Base-by-base conservation (phyloP, 352 stramenopile species). In the Pythium phragmitis region DNA sequence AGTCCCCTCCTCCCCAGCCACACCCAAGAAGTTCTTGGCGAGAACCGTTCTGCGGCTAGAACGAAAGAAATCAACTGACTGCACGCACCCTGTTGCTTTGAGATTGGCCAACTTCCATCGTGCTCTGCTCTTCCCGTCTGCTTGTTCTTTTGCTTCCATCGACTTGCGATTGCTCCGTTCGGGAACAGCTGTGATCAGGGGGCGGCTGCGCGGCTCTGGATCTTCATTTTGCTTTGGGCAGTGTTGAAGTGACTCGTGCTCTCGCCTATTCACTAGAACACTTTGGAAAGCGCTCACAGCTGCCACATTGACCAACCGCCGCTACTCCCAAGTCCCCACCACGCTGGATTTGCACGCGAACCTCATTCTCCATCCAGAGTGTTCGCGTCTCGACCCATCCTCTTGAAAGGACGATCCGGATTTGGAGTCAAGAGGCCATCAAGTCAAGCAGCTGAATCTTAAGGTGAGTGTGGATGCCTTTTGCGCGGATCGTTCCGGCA, bases 241-340 rank as follows among this genome's bases (percentile, higher is more conserved):
- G 43, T 53, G 62, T 68, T 68, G 62, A 68, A 68, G 62, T 68
- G 60, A 46, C 52, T 14, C 0, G 7, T 5, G 41, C 9, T 13
- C 46, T 23, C 37, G 43, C 23, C 52, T 30, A 36, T 47, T 43
- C 54, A 30, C 4, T 8, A 54, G 46, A 63, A 57, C 62, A 68
- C 46, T 68, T 58, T 19, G 28, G 62, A 63, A 68, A 63, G 37
- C 56, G 39, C 26, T 46, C 17, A 47, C 47, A 63, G 62, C 54
- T 68, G 62, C 48, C 34, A 62, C 46, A 37, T 37, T 53, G 19
- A 28, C 17, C 21, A 4, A 9, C 4, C 17, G 28, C 30, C 14
- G 42, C 47, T 28, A 42, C 26, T 21, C 21, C 30, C 30, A 21
- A 57, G 47, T 39, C 47, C n/a, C 47, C 26, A 30, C 26, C 42